Base-by-base conservation (phyloP, 1,139 yeast species). In the Arxiozyma slooffiae region DNA sequence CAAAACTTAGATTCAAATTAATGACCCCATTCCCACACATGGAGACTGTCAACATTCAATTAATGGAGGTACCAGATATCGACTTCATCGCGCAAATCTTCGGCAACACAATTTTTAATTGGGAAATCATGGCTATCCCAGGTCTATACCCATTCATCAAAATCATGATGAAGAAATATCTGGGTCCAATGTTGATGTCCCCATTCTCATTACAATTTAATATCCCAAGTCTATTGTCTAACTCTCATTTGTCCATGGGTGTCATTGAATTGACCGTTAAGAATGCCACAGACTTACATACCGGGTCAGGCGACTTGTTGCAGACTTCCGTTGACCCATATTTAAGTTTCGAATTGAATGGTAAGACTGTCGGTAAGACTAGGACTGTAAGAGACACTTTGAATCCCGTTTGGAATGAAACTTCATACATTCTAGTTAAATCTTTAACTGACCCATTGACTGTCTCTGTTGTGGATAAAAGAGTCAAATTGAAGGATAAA, bases 121-220 rank as follows among this genome's bases (percentile, higher is more conserved):
- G 94, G 82, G 98, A 92, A 69, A 72, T 90, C 38, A 80, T 89
- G 62, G 73, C 83, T 47, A 69, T 92, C 52, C 98, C 98, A 11
- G 98, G 98, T 44, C 71, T 92, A 50, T 79, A 78, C 60, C 81
- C 88, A 45, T 78, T 88, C 60, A 82, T 90, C 60, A 83, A 85
- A 64, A 89, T 85, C 59, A 82, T 89, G 89, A 80, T 88, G 38
- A 80, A 79, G 62, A 85, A 88, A 62, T 89, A 85, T 67, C 81
- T 80, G 49, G 97, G 97, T 16, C 92, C 97, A 22, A 79, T 92
- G 73, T 66, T 92, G 49, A 85, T 86, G 62, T 75, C 85, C 46
- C 98, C 98, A 26, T 81, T 92, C 59, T 87, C 96, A 3, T 86
- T 88, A 74, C 96, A 92, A 71, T 73, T 92, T 64, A 92, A 92